A percentile compares a stretch with the other conserved stretches of the same genome.
phyloP scores from a whole-genome alignment of 164 flowering plant genomes.

The Magnolia kwangsiensis region DNA sequence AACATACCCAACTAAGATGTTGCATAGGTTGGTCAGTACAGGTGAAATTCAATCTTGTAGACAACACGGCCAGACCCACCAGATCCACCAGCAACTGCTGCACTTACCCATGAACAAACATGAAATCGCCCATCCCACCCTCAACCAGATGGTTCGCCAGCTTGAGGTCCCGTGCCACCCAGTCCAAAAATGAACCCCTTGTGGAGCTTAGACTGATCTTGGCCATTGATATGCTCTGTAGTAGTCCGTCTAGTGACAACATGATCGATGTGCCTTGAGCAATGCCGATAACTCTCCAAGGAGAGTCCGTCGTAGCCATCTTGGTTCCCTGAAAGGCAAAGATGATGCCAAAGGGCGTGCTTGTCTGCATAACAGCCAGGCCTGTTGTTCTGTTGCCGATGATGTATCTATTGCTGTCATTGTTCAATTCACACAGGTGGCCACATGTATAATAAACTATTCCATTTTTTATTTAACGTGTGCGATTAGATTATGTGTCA shows the following conservation, averaged over 20 bases:
- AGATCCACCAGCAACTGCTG: conserved; percentile 24
- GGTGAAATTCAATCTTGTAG: conserved; percentile 47
- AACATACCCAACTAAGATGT: conserved; percentile 18
- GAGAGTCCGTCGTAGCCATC: conserved; percentile 22
- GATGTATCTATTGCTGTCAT: conserved; percentile 33
- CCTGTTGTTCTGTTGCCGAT: conserved; percentile 38
- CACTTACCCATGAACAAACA: conserved; percentile 48
- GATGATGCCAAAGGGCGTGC: conserved; percentile 41
- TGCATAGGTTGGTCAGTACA: conserved; percentile 49
- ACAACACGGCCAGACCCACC: conserved; percentile 22
- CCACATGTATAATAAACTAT: conserved; percentile 19
- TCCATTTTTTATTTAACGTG: conserved; percentile 15
- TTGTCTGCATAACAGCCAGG: conserved; percentile 24
- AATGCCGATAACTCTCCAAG: conserved; percentile 15
- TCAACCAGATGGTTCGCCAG: conserved; percentile 42
- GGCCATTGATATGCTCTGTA: conserved; percentile 28
- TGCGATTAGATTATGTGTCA: conserved; percentile 5
- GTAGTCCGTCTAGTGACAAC: conserved; percentile 32
- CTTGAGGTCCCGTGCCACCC: conserved; percentile 33
- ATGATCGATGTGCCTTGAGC: conserved; percentile 36
- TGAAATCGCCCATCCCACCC: conserved; percentile 44
- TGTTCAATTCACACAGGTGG: conserved; percentile 42
- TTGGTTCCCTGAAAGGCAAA: conserved; percentile 35
- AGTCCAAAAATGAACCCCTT: conserved; percentile 36
- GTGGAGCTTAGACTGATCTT: conserved; percentile 32